Base-by-base conservation (phyloP, 805 yeast species). In the Lipomyces sp. region DNA sequence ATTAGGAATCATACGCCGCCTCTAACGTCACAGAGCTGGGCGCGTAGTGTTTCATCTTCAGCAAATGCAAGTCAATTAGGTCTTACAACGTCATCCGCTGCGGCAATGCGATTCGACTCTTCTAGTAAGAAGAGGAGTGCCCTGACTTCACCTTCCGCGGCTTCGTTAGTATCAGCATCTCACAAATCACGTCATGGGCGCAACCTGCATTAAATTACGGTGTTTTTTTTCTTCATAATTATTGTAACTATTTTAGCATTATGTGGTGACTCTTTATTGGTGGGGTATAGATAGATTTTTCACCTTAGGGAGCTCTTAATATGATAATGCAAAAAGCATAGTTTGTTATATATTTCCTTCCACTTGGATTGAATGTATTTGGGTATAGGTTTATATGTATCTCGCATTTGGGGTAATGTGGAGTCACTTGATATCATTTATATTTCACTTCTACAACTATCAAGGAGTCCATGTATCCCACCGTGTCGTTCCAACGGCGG, bases 111-210 rank as follows among this genome's bases (percentile, higher is more conserved):
- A 29, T 51, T 34, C 11, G 54, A n/a, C 24, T 8, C 24, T 51
- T 7, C 34, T 32, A 24, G 34, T 15, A 51, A 32, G 34, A 51
- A 32, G 54, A 51, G 34, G 32, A 29, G 15, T 6, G 54, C 54
- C 7, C 24, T 51, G 54, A 51, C 54, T 29, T 51, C 54, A 29
- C 6, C 54, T 6, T 51, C 54, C 34, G 13, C 54, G 34, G 54
- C 54, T 10, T 51, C 54, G 15, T 32, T 51, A 42, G 15, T 42
- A 7, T 42, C 48, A 15, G 18, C 48, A n/a, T 15, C 48, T 42
- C 48, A 42, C 7, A 42, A n/a, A 42, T 42, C 48, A 42, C 48
- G 48, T n/a, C 48, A 42, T n/a, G 48, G 48, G 4, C 48, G 18
- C 18, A 42, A n/a, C 8, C 48, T 15, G 48, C 18, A n/a, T 42